Conservation (phyloP, 345 rosid species). For the Eucalyptus coolabah region DNA sequence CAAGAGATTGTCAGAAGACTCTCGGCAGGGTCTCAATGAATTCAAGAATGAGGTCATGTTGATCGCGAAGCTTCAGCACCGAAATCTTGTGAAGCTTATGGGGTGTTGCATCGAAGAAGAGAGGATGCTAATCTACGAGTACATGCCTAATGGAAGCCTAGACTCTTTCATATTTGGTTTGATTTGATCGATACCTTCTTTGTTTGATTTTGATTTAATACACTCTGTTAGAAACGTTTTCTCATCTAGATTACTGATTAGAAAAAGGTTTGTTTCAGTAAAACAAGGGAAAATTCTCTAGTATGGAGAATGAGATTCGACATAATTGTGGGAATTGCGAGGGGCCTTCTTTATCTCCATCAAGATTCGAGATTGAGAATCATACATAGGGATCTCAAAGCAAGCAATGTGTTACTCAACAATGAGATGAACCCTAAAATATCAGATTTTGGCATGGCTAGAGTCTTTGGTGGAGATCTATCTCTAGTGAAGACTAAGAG, state of each 20-base stretch:
- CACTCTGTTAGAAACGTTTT: too few relatives aligned
- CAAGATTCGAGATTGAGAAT: slow-evolving; percentile 23
- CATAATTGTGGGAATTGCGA: slow-evolving; percentile 16
- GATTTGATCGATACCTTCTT: background rate
- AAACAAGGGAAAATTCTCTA: background rate
- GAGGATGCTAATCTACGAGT: slow-evolving; percentile 5
- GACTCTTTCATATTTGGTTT: background rate
- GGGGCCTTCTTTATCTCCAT: slow-evolving; percentile 31
- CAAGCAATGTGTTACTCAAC: slow-evolving; percentile 2
- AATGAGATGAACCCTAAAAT: slow-evolving; percentile 8
- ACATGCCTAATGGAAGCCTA: slow-evolving; percentile 7
- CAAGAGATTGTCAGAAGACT: background rate
- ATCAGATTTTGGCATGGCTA: slow-evolving; percentile 10
- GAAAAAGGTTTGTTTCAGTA: background rate
- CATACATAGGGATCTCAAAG: slow-evolving; percentile 20
- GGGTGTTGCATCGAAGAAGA: slow-evolving; percentile 5
- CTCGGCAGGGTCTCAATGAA: background rate
- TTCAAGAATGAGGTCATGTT: background rate
- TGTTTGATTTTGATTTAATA: background rate
- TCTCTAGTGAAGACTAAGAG: background rate
- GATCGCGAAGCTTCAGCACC: background rate
- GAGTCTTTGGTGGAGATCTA: slow-evolving; percentile 1
- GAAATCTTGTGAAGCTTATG: slow-evolving; percentile 1
- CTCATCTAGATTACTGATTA: background rate
- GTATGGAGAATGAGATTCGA: slow-evolving; percentile 12